Evolutionary conservation across 805 yeast genomes (phyloP).

Genomic region (Lipomyces yamanashiensis): DNA sequence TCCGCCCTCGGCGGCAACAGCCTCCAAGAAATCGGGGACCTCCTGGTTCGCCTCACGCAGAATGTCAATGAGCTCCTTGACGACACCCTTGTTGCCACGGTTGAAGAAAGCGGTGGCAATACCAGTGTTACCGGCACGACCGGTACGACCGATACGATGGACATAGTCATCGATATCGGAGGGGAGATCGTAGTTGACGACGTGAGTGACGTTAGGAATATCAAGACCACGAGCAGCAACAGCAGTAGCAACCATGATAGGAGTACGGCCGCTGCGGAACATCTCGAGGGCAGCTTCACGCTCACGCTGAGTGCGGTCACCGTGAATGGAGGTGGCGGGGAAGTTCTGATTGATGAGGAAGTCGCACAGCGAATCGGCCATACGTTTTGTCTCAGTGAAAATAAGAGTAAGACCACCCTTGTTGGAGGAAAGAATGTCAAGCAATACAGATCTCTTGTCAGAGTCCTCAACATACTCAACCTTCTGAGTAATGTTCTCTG

Average conservation of each 20-base stretch:
- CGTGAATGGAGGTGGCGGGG: constrained; percentile 98
- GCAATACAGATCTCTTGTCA: constrained; percentile 87
- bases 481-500: constrained; percentile 96
- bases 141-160: constrained; percentile 99
- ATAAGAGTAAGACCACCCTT: constrained; percentile 87
- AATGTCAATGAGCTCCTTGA: constrained; percentile 82
- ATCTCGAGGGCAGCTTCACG: constrained; percentile 96
- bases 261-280: constrained; percentile 89
- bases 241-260: constrained; percentile 97
- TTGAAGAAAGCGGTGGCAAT: constrained; percentile 97
- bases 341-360: constrained; percentile 84
- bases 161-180: constrained; percentile 97
- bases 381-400: constrained; percentile 97
- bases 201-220: constrained; percentile 98
- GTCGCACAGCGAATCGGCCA: constrained; percentile 96
- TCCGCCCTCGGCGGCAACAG: constrained; percentile 77
- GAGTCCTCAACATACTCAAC: constrained; percentile 88
- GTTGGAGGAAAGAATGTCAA: constrained; percentile 81
- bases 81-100: constrained; percentile 90
- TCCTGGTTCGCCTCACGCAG: constrained; percentile 97
- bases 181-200: constrained; percentile 96
- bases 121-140: constrained; percentile 99
- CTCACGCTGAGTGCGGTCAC: constrained; percentile 97
- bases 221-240: constrained; percentile 99
- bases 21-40: constrained; percentile 84